phyloP scores from a whole-genome alignment of 768 basidiomycete species.

The Infundibulicybe gibba region DNA sequence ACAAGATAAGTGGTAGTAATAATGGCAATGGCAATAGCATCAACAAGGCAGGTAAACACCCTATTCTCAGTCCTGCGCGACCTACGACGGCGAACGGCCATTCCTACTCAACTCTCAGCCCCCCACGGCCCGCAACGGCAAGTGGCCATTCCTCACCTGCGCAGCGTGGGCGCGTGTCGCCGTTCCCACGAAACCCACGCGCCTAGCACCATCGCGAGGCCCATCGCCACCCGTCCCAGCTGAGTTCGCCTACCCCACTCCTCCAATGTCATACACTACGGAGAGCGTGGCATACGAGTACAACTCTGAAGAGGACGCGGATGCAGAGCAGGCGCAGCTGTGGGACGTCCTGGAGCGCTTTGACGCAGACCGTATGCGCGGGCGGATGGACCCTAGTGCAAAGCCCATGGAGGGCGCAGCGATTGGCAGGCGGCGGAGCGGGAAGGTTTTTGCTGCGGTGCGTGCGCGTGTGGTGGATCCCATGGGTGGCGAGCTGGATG shows the following conservation, averaged over 20 bases:
- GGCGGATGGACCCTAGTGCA: slow-evolving; percentile 4
- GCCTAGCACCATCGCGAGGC: background rate
- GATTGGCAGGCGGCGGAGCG: slow-evolving; percentile 8
- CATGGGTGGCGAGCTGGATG: slow-evolving; percentile 12
- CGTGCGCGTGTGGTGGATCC: slow-evolving; percentile 6
- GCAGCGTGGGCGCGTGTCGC: background rate
- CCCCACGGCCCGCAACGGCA: slow-evolving; percentile 21
- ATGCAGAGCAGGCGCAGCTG: slow-evolving; percentile 25
- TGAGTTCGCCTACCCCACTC: no score
- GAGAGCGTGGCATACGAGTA: slow-evolving; percentile 1
- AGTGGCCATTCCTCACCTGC: slow-evolving; percentile 24
- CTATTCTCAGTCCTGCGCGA: slow-evolving; percentile 34
- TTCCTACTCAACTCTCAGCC: slow-evolving; percentile 42
- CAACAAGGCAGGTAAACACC: slow-evolving; percentile 48
- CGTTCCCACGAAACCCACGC: background rate
- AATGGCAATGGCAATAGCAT: slow-evolving; percentile 5
- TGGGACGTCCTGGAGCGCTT: slow-evolving; percentile 35
- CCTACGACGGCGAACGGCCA: slow-evolving; percentile 22
- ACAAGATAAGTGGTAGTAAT: background rate
- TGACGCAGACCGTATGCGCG: slow-evolving; percentile 14
- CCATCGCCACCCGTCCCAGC: background rate
- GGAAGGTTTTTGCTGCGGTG: slow-evolving; percentile 6
- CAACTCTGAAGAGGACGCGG: slow-evolving; percentile 15
- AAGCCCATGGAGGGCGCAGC: background rate
- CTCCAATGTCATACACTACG: background rate